phyloP scores from a whole-genome alignment of 805 yeast species.

The Blastobotrys terrestris region DNA sequence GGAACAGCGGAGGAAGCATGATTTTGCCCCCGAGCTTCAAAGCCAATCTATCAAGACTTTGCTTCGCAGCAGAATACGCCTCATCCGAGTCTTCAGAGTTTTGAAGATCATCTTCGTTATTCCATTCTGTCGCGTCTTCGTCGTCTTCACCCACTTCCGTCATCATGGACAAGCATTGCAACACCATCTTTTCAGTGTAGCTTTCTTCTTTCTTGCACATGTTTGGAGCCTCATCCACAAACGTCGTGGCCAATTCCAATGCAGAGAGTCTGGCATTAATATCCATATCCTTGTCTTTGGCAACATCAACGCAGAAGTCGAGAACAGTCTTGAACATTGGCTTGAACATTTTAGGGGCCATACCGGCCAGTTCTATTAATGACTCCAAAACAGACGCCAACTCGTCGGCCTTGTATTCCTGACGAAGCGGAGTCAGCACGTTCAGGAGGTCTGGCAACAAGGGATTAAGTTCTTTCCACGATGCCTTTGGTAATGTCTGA shows the following conservation, averaged over 20 bases:
- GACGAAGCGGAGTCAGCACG: slow-evolving; percentile 78
- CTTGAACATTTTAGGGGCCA: slow-evolving; percentile 91
- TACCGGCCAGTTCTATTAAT: slow-evolving; percentile 80
- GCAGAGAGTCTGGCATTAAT: slow-evolving; percentile 77
- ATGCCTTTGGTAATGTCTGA: slow-evolving; percentile 67
- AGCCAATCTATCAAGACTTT: slow-evolving; percentile 86
- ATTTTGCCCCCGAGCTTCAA: slow-evolving; percentile 76
- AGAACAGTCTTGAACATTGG: slow-evolving; percentile 87
- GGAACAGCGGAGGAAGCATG: slow-evolving; percentile 80
- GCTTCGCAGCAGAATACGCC: slow-evolving; percentile 87
- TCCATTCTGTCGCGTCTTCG: slow-evolving; percentile 83
- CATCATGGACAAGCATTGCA: slow-evolving; percentile 72
- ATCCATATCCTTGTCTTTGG: slow-evolving; percentile 75
- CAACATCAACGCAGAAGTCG: slow-evolving; percentile 76
- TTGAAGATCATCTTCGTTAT: slow-evolving; percentile 66
- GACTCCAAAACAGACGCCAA: slow-evolving; percentile 84
- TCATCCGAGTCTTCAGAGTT: slow-evolving; percentile 79
- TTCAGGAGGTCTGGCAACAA: slow-evolving; percentile 78
- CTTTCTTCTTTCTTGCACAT: slow-evolving; percentile 82
- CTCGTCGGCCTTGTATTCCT: slow-evolving; percentile 71
- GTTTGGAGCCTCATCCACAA: slow-evolving; percentile 86
- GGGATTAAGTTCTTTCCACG: slow-evolving; percentile 73
- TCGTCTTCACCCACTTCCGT: slow-evolving; percentile 89
- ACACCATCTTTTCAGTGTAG: slow-evolving; percentile 66
- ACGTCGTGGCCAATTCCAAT: slow-evolving; percentile 80